Percentiles rank a stretch among this genome's conserved stretches.
These are phyloP conservation scores for Sporothrix phasma DNA, from an alignment of 2,329 filamentous ascomycete species.

Conservation along the genomic window DNA sequence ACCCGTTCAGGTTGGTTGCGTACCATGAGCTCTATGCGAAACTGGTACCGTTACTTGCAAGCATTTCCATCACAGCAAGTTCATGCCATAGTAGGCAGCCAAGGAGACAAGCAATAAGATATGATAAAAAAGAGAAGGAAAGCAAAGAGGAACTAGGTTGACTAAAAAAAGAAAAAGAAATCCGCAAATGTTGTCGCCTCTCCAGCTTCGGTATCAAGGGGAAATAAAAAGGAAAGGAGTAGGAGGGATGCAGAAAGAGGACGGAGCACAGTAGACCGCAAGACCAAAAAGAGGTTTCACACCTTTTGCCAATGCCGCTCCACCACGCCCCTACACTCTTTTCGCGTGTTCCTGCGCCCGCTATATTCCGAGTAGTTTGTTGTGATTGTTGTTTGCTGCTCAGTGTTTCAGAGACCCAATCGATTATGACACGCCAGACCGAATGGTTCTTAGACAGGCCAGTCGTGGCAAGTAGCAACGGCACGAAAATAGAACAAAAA, in stretches of 20 bases:
- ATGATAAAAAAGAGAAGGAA: not conserved
- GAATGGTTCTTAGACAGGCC: not conserved
- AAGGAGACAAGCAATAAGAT: not conserved
- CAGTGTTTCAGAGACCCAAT: conserved; percentile 15
- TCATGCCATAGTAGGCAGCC: not conserved
- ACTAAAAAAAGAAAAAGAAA: conserved; percentile 10
- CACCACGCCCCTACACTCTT: not conserved
- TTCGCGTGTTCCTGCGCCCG: not conserved
- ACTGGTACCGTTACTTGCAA: not conserved
- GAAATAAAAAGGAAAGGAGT: conserved; percentile 8
- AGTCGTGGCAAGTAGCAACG: conserved; percentile 11
- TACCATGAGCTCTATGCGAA: too few relatives aligned
- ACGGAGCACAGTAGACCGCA: not conserved
- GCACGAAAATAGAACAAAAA: conserved; percentile 18
- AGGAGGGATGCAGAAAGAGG: not conserved
- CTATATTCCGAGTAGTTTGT: conserved; percentile 9
- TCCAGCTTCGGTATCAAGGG: conserved; percentile 14
- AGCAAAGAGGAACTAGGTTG: conserved; percentile 8
- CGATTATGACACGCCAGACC: conserved; percentile 15
- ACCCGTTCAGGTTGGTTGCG: too few relatives aligned
- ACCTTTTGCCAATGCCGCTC: not conserved
- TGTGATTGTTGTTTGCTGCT: conserved; percentile 8
- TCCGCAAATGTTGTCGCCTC: conserved; percentile 11
- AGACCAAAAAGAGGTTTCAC: not conserved
- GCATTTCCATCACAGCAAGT: not conserved